Conservation (phyloP, 2,329 filamentous ascomycete species). For the Neofusicoccum kwambonambiense region DNA sequence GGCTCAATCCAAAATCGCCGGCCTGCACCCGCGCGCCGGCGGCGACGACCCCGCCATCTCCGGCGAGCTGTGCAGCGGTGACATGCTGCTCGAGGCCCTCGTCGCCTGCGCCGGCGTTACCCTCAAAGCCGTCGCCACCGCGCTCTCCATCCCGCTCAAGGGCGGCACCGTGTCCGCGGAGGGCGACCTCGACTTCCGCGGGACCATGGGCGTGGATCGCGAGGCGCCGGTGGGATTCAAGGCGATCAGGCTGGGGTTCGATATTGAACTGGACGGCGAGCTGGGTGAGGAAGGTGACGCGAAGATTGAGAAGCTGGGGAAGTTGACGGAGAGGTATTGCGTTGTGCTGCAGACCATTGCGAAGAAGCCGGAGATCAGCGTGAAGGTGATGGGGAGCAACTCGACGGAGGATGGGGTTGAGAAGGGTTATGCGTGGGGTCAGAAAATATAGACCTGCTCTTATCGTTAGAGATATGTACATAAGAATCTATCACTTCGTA, state of each 20-base stretch:
- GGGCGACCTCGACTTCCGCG: constrained; percentile 51
- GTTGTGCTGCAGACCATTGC: constrained; percentile 27
- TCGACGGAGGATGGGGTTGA: constrained; percentile 23
- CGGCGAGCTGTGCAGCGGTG: constrained; percentile 50
- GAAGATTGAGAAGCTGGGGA: constrained; percentile 46
- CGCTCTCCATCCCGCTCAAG: constrained; percentile 45
- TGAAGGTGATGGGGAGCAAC: not conserved
- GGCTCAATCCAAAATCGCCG: constrained; percentile 32
- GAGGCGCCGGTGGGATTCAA: constrained; percentile 49
- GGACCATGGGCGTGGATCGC: constrained; percentile 50
- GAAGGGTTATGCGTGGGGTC: not conserved
- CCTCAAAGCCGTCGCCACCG: constrained; percentile 52
- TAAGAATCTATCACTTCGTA: no score
- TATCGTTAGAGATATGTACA: no score
- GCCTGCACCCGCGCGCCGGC: constrained; percentile 49
- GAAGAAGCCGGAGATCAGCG: not conserved
- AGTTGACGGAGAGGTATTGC: constrained; percentile 52
- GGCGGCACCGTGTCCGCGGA: constrained; percentile 45
- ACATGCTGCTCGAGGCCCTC: constrained; percentile 52
- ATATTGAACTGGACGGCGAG: constrained; percentile 18
- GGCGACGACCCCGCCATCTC: constrained; percentile 40
- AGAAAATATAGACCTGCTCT: not conserved
- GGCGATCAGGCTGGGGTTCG: constrained; percentile 46
- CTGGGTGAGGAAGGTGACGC: constrained; percentile 38
- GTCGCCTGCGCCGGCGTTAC: constrained; percentile 53